phyloP scores from a whole-genome alignment of 352 stramenopile species.

The Phytopythium boreale region DNA sequence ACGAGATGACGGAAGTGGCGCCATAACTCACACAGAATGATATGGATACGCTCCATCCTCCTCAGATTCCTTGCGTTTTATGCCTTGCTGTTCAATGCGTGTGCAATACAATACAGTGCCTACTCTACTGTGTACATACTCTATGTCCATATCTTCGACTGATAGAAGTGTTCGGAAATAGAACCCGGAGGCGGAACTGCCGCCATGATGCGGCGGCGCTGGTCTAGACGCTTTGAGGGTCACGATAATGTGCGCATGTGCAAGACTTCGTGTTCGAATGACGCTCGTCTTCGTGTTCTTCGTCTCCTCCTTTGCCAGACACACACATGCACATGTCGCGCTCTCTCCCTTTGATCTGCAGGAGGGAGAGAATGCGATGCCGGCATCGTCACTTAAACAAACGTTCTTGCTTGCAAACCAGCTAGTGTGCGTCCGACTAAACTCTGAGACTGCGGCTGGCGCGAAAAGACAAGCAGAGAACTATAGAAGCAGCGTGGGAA shows the following conservation, averaged over 20 bases:
- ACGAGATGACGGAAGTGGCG: background rate
- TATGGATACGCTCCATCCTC: slow-evolving; percentile 1
- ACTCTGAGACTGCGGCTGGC: background rate
- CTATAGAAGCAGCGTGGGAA: background rate
- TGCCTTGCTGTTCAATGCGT: background rate
- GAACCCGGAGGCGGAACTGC: background rate
- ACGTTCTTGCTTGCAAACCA: background rate
- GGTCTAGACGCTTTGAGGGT: background rate
- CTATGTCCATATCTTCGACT: background rate
- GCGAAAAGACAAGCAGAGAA: background rate
- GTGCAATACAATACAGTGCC: background rate
- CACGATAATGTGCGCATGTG: too few species aligned
- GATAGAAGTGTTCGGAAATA: background rate
- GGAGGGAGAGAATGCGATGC: background rate
- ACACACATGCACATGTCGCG: background rate
- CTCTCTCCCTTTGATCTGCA: slow-evolving; percentile 1
- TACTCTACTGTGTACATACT: too few species aligned
- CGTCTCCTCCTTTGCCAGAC: too few species aligned
- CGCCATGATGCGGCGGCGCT: background rate
- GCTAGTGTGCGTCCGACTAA: background rate
- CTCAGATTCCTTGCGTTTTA: slow-evolving; percentile 1
- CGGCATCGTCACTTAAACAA: too few species aligned
- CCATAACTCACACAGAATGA: background rate
- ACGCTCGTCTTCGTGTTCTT: too few species aligned
- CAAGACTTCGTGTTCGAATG: background rate